A percentile compares a stretch with the other conserved stretches of the same genome.
phyloP scores from a whole-genome alignment of 176 grass and related monocot genomes.

The Thalia dealbata region DNA sequence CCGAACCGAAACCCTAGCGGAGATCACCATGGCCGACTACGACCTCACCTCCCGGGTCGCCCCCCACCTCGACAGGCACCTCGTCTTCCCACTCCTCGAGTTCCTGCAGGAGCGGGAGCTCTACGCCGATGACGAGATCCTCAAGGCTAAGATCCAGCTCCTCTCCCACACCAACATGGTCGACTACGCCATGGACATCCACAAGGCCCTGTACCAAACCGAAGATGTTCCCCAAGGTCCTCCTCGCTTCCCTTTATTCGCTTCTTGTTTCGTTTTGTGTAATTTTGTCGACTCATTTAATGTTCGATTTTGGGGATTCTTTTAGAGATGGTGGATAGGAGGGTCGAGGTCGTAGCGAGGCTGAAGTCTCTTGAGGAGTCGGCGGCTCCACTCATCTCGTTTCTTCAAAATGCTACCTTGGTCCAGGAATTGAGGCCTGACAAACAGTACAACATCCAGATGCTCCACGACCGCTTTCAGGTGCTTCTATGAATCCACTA shows the following conservation, averaged over 20 bases:
- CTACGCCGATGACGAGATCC: constrained; percentile 55
- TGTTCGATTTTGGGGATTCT: not conserved
- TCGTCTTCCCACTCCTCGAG: constrained; percentile 79
- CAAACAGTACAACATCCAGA: constrained; percentile 72
- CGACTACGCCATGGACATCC: constrained; percentile 95
- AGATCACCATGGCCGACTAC: constrained; percentile 34
- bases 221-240: constrained; percentile 68
- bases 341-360: constrained; percentile 61
- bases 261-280: not conserved
- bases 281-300: not conserved
- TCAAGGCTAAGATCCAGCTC: constrained; percentile 72
- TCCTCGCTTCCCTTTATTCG: not conserved
- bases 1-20: too few species aligned
- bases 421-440: constrained; percentile 80
- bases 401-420: constrained; percentile 56
- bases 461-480: constrained; percentile 78
- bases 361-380: constrained; percentile 58
- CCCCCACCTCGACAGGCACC: constrained; percentile 56
- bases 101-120: constrained; percentile 71
- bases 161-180: constrained; percentile 97
- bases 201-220: constrained; percentile 74
- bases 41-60: constrained; percentile 59
- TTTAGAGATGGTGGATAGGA: constrained; percentile 58
- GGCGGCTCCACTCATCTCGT: constrained; percentile 51
- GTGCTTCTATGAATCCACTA: constrained; percentile 15